Conservation (phyloP, 2,329 filamentous ascomycete species). For the Phialocephala sp. region DNA sequence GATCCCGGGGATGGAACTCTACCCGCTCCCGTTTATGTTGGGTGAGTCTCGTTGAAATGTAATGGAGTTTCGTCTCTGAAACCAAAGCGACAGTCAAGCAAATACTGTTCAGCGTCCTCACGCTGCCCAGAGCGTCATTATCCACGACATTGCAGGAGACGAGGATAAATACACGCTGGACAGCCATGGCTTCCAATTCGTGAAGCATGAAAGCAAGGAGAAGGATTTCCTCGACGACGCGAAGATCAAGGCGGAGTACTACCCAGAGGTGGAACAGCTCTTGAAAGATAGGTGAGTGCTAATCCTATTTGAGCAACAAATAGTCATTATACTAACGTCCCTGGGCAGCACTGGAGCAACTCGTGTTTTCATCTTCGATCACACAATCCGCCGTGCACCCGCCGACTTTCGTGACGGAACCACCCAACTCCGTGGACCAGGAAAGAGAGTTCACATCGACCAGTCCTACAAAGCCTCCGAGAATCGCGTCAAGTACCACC, state of each 20-base stretch:
- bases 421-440: conserved; percentile 60
- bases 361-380: conserved; percentile 78
- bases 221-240: conserved; percentile 69
- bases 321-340: neutral
- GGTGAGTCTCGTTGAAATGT: conserved; percentile 12
- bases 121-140: conserved; percentile 35
- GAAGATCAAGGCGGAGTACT: conserved; percentile 73
- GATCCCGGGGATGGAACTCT: conserved; percentile 27
- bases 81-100: conserved; percentile 6
- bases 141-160: conserved; percentile 74
- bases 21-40: conserved; percentile 19
- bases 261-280: conserved; percentile 78
- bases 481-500: conserved; percentile 72
- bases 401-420: conserved; percentile 15
- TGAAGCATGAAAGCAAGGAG: conserved; percentile 60
- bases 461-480: conserved; percentile 71
- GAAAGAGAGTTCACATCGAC: conserved; percentile 77
- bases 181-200: conserved; percentile 72
- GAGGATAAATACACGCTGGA: conserved; percentile 72
- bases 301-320: neutral
- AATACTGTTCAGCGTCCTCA: conserved; percentile 46
- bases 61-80: neutral
- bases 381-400: conserved; percentile 71
- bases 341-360: conserved; percentile 26
- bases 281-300: conserved; percentile 55